Percentiles rank a stretch among this genome's conserved stretches.
Evolutionary conservation across 495 filamentous ascomycete genomes (phyloP).

Genomic region (Letharia columbiana): DNA sequence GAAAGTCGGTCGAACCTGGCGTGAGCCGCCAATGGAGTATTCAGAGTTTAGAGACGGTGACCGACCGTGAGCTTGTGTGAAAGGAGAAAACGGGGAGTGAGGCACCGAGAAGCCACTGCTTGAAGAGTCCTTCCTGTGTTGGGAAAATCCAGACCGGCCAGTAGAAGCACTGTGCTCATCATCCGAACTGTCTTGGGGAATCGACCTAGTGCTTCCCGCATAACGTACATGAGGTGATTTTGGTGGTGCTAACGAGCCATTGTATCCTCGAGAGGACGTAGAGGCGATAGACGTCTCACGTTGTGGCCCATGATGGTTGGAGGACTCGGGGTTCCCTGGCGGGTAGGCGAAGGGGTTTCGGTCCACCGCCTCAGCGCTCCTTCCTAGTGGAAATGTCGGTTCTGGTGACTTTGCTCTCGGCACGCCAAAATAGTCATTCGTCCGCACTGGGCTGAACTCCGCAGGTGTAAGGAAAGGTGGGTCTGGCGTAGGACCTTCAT

Average conservation of each 20-base stretch:
- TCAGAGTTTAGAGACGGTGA: slow-evolving; percentile 82
- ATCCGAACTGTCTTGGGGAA: slow-evolving; percentile 54
- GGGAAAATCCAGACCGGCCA: slow-evolving; percentile 44
- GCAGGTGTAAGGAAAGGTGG: slow-evolving; percentile 15
- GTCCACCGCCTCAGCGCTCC: slow-evolving; percentile 8
- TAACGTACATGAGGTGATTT: slow-evolving; percentile 48
- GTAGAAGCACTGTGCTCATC: slow-evolving; percentile 50
- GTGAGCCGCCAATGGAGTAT: slow-evolving; percentile 50
- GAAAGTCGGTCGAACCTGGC: slow-evolving; percentile 63
- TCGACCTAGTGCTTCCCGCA: slow-evolving; percentile 47
- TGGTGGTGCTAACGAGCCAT: slow-evolving; percentile 46
- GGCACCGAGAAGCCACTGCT: slow-evolving; percentile 54
- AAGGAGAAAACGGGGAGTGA: slow-evolving; percentile 57
- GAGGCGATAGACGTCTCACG: slow-evolving; percentile 40
- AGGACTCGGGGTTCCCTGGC: slow-evolving; percentile 7
- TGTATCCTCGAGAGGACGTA: slow-evolving; percentile 36
- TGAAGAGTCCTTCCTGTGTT: slow-evolving; percentile 53
- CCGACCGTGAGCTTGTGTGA: slow-evolving; percentile 45
- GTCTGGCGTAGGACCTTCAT: slow-evolving; percentile 18
- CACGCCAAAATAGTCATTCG: slow-evolving; percentile 35
- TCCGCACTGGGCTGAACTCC: slow-evolving; percentile 11
- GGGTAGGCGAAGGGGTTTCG: slow-evolving; percentile 9
- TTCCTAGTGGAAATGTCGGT: slow-evolving; percentile 24
- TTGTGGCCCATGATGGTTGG: slow-evolving; percentile 25
- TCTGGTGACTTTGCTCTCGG: slow-evolving; percentile 45